These are phyloP conservation scores for Metarhizium humberi DNA, from an alignment of 2,329 filamentous ascomycete species.

Conservation along the genomic window DNA sequence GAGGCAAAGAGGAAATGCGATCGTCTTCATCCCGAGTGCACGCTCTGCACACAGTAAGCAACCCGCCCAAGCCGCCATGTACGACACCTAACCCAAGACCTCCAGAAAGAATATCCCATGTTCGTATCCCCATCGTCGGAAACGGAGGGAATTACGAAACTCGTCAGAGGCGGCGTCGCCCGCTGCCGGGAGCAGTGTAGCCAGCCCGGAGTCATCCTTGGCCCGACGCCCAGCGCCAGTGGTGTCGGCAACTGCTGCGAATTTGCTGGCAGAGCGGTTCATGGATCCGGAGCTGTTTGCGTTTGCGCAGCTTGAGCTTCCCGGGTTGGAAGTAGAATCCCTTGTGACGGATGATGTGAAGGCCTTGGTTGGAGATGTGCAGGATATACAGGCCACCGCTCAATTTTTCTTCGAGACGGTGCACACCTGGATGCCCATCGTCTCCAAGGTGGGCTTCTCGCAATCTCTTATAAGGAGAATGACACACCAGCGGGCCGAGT, in stretches of 20 bases:
- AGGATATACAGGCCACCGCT: conserved; percentile 6
- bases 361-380: conserved; percentile 3
- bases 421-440: conserved; percentile 10
- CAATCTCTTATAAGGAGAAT: background rate
- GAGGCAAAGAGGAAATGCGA: conserved; percentile 5
- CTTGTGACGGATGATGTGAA: conserved; percentile 1
- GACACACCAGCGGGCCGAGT: conserved; percentile 4
- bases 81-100: background rate
- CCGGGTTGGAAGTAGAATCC: background rate
- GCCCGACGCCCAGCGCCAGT: background rate
- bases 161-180: background rate
- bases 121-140: background rate
- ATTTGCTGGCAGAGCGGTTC: background rate
- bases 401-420: conserved; percentile 7
- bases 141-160: background rate
- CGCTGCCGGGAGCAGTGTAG: background rate
- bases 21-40: conserved; percentile 4
- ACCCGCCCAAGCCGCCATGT: no score
- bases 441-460: conserved; percentile 6
- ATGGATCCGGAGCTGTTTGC: conserved; percentile 2
- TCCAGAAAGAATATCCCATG: background rate
- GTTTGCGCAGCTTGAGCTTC: background rate
- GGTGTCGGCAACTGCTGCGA: background rate
- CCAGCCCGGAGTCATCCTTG: background rate
- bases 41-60: conserved; percentile 6